Evolutionary conservation across 2,329 filamentous ascomycete genomes (phyloP), one percentile per base, ranked within the genome.

Genomic region (Emergomyces africanus): DNA sequence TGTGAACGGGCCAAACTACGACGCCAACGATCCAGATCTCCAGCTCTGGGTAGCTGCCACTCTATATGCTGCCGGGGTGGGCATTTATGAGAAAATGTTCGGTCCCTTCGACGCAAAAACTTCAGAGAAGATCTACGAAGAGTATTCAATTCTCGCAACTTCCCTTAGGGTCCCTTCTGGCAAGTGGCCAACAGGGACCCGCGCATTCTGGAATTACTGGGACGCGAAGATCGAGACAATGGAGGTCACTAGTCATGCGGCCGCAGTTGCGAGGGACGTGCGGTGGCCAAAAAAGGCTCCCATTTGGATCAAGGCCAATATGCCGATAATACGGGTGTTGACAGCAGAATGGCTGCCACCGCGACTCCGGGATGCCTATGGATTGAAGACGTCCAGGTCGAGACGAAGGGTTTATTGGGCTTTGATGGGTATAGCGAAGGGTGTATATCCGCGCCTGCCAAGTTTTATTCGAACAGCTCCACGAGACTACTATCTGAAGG

Each of bases 21-120:
- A 66, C 37, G 73, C 73, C 54, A 67, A 74, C 55, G 72, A 75
- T 59, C 67, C 71, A 4, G 62, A 66, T 35, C 68, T 75, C 10
- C 74, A 75, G 61, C 67, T 72, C 51, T 75, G 72, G 74, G 72
- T 75, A 14, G 72, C 73, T 0, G 70, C 73, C 1, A 75, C 74
- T 2, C 65, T 75, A 5, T 75, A 75, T 57, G 73, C 70, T 6
- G 67, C 71, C 1, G 65, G 67, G 5, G 64, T 71, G 44, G 67
- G 70, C 41, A 61, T 75, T 15, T 73, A 75, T 60, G 67, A 74
- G 60, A 64, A 68, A 54, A 61, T 74, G 20, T 72, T 72, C 53
- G 72, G 72, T 12, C 53, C 57, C n/a, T 64, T 75, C 58, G 59
- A 66, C 20, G 61, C 64, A 18, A 60, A 61, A 0, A 62, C 57